These are phyloP conservation scores for Fusarium sacchari DNA, from an alignment of 2,329 filamentous ascomycete genomes.

Conservation along the genomic window DNA sequence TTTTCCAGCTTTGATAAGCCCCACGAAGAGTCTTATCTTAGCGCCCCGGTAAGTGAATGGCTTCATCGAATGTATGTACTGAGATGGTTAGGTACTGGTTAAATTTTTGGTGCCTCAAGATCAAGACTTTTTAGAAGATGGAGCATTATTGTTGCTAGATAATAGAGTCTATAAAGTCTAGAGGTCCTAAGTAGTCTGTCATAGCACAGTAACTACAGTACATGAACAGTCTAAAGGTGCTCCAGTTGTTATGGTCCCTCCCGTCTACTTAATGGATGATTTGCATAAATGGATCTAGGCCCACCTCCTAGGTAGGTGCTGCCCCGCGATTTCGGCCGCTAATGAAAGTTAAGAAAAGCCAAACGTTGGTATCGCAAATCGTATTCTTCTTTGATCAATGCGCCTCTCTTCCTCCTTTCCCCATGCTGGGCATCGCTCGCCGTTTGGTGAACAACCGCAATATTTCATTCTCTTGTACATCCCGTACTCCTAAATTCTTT, in stretches of 20 bases:
- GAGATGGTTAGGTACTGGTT: neutral
- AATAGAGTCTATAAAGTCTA: neutral
- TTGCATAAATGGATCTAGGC: neutral
- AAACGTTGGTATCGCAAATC: constrained; percentile 5
- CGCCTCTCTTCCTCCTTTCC: neutral
- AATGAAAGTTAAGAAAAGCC: constrained; percentile 2
- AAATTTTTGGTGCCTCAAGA: neutral
- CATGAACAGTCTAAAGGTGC: neutral
- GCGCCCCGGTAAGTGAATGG: constrained; percentile 27
- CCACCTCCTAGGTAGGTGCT: neutral
- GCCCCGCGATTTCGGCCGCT: constrained; percentile 19
- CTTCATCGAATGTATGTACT: neutral
- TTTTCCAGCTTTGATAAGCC: constrained; percentile 27
- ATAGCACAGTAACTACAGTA: neutral
- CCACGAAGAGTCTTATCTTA: constrained; percentile 30
- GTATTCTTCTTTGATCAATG: neutral
- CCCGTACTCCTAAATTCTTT: neutral
- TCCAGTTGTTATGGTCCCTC: neutral
- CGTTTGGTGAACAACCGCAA: neutral
- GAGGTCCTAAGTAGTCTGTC: no score
- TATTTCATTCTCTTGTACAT: neutral
- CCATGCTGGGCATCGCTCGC: constrained; percentile 16
- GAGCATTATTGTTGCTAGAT: neutral
- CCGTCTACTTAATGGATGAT: neutral
- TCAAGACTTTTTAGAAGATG: neutral